Evolutionary conservation across 805 yeast genomes (phyloP).

Genomic region (Soucietia sequanensis): DNA sequence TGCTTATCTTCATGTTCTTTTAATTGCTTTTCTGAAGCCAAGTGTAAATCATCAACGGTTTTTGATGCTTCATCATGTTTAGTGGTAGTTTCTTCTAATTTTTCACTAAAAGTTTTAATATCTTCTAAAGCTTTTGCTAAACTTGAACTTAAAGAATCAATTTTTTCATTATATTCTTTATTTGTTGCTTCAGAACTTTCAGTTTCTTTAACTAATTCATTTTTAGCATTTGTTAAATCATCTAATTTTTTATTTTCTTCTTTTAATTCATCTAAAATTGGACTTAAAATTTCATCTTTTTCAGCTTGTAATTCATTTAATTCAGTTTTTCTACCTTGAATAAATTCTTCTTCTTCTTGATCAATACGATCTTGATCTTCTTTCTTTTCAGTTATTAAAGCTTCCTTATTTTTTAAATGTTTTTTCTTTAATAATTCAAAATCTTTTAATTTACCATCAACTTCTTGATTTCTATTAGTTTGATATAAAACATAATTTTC

Average conservation of each 20-base stretch:
- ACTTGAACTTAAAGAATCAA: conserved; percentile 44
- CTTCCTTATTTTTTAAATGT: conserved; percentile 41
- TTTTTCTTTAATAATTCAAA: conserved; percentile 35
- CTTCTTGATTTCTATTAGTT: conserved; percentile 25
- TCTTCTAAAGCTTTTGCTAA: conserved; percentile 41
- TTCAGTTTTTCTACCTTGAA: conserved; percentile 44
- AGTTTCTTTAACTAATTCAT: conserved; percentile 44
- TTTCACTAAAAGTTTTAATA: conserved; percentile 30
- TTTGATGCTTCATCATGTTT: conserved; percentile 40
- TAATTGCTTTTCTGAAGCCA: conserved; percentile 21
- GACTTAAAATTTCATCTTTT: conserved; percentile 53
- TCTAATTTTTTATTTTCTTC: conserved; percentile 48
- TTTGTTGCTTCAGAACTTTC: conserved; percentile 44
- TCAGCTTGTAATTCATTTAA: conserved; percentile 50
- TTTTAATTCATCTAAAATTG: conserved; percentile 52
- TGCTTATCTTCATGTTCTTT: conserved; percentile 24
- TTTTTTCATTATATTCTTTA: conserved; percentile 41
- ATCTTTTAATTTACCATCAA: conserved; percentile 25
- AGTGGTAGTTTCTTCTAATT: conserved; percentile 30
- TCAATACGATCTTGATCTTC: conserved; percentile 46
- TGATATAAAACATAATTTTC: conserved; percentile 27
- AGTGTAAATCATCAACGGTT: conserved; percentile 36
- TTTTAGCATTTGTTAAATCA: conserved; percentile 50
- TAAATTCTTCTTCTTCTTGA: conserved; percentile 42
- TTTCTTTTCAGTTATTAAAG: conserved; percentile 44